A percentile compares a stretch with the other conserved stretches of the same genome.
phyloP scores from a whole-genome alignment of 2,329 filamentous ascomycete genomes.

The Colletotrichum brevisporum region DNA sequence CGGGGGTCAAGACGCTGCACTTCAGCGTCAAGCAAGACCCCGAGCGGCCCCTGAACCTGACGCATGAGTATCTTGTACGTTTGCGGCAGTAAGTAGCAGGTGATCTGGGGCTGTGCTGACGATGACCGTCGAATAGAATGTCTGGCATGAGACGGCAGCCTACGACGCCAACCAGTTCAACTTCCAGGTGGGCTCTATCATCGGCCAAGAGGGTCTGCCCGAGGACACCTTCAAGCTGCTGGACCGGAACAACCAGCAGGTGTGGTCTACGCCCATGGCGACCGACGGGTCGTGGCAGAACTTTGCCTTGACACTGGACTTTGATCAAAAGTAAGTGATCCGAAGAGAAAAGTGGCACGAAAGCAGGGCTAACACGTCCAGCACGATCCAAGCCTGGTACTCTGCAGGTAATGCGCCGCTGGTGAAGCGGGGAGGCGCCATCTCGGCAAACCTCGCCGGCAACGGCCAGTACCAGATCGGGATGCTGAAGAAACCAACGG shows the following conservation, averaged over 20 bases:
- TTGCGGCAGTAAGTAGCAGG: not conserved
- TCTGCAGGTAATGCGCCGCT: slow-evolving; percentile 34
- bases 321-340: slow-evolving; percentile 31
- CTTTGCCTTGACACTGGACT: slow-evolving; percentile 43
- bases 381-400: slow-evolving; percentile 42
- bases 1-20: slow-evolving; percentile 53
- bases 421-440: slow-evolving; percentile 9
- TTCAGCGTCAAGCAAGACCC: slow-evolving; percentile 53
- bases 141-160: slow-evolving; percentile 55
- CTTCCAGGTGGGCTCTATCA: slow-evolving; percentile 52
- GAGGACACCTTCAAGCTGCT: slow-evolving; percentile 39
- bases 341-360: not conserved
- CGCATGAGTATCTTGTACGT: slow-evolving; percentile 53
- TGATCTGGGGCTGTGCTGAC: not conserved
- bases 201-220: slow-evolving; percentile 41
- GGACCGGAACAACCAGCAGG: slow-evolving; percentile 35
- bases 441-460: slow-evolving; percentile 27
- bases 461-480: slow-evolving; percentile 63
- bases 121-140: slow-evolving; percentile 43
- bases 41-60: slow-evolving; percentile 51
- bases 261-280: slow-evolving; percentile 40
- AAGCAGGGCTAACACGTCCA: not conserved
- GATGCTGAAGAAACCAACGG: slow-evolving; percentile 70
- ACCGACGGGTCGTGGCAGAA: slow-evolving; percentile 42
- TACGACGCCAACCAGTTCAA: slow-evolving; percentile 56